Evolutionary conservation across 2,329 filamentous ascomycete species (phyloP).

Genomic region (Aspergillus sp.): DNA sequence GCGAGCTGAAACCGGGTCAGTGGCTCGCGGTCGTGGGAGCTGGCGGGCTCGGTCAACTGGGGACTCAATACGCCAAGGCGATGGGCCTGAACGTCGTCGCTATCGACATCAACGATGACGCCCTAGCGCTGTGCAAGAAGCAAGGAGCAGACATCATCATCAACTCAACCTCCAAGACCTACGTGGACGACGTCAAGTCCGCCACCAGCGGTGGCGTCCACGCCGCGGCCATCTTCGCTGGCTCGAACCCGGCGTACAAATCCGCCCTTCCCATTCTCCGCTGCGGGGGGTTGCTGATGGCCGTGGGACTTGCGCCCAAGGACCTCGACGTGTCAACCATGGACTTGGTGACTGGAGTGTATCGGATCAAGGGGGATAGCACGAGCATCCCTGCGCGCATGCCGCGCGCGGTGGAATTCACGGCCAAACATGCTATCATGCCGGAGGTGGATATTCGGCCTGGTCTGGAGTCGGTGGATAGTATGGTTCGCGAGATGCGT

Average conservation of each 20-base stretch:
- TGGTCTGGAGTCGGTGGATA: background rate
- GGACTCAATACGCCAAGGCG: conserved; percentile 33
- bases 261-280: background rate
- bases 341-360: conserved; percentile 1
- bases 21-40: conserved; percentile 28
- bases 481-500: background rate
- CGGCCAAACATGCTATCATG: conserved; percentile 4
- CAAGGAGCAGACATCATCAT: conserved; percentile 4
- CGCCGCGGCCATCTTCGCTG: conserved; percentile 5
- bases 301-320: background rate
- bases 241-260: conserved; percentile 3
- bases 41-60: conserved; percentile 31
- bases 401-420: conserved; percentile 1
- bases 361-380: conserved; percentile 1
- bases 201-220: conserved; percentile 6
- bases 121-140: background rate
- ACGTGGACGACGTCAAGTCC: background rate
- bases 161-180: background rate
- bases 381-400: background rate
- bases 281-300: background rate
- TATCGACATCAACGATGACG: conserved; percentile 14
- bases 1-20: conserved; percentile 23
- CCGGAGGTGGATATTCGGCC: conserved; percentile 1
- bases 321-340: background rate
- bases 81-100: conserved; percentile 20